These are phyloP conservation scores for Rhodotorula mucilaginosa DNA, from an alignment of 1,284 basidiomycete species.

Conservation along the genomic window DNA sequence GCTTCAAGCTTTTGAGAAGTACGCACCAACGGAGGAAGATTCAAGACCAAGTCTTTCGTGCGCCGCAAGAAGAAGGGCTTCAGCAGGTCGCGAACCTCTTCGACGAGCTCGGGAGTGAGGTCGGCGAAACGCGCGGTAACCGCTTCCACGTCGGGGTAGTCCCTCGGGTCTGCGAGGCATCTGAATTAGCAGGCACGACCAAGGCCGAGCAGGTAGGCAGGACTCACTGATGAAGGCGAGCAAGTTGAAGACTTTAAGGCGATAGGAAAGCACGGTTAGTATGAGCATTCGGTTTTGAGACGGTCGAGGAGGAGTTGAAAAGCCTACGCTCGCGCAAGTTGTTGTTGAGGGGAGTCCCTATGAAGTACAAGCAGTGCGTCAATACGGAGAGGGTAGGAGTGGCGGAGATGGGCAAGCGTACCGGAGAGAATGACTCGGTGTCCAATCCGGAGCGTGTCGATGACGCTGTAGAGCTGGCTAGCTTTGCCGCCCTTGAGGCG, in stretches of 20 bases:
- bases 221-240: conserved; percentile 72
- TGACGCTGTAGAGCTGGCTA: conserved; percentile 74
- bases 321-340: conserved; percentile 70
- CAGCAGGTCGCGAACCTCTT: conserved; percentile 70
- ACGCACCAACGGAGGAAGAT: conserved; percentile 81
- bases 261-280: background rate
- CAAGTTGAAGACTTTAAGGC: conserved; percentile 68
- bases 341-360: conserved; percentile 78
- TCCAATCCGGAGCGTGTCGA: conserved; percentile 72
- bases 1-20: background rate
- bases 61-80: conserved; percentile 90
- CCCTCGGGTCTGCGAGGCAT: conserved; percentile 15
- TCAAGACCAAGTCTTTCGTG: conserved; percentile 86
- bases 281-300: background rate
- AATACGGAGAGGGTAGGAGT: background rate
- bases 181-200: background rate
- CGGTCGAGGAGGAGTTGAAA: background rate
- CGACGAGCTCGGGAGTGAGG: conserved; percentile 72
- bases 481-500: conserved; percentile 56
- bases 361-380: background rate
- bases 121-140: conserved; percentile 61
- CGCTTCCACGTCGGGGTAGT: conserved; percentile 64
- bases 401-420: conserved; percentile 51
- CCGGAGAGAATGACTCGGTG: conserved; percentile 80
- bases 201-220: rapidly evolving